Evolutionary conservation across 2,329 filamentous ascomycete genomes (phyloP).

Genomic region (Xylariaceae sp.): DNA sequence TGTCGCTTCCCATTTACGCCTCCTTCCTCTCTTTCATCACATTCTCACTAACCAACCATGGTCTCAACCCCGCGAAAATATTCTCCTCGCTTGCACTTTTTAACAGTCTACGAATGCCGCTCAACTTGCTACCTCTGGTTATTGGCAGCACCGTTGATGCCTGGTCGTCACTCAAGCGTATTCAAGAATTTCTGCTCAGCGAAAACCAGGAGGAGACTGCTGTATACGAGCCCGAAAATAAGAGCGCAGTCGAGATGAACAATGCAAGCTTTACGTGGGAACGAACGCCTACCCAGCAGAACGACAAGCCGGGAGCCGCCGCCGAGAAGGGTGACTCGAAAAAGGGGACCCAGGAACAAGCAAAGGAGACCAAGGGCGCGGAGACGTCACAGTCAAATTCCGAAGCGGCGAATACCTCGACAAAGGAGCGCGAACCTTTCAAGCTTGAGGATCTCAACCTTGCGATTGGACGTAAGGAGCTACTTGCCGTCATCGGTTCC

Average conservation of each 20-base stretch:
- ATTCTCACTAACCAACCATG: constrained; percentile 60
- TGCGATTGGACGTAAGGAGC: constrained; percentile 64
- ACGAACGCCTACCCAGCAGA: constrained; percentile 50
- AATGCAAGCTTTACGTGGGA: constrained; percentile 87
- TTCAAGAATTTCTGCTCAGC: constrained; percentile 79
- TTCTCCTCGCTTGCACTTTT: constrained; percentile 94
- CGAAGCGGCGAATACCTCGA: constrained; percentile 50
- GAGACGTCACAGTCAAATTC: constrained; percentile 40
- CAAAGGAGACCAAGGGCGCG: constrained; percentile 24
- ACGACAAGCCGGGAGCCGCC: constrained; percentile 43
- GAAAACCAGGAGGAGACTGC: constrained; percentile 78
- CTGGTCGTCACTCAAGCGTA: constrained; percentile 74
- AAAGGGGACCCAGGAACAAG: constrained; percentile 29
- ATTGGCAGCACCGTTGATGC: constrained; percentile 88
- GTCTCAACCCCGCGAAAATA: constrained; percentile 66
- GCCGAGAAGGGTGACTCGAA: constrained; percentile 45
- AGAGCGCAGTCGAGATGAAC: constrained; percentile 66
- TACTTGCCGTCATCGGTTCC: constrained; percentile 80
- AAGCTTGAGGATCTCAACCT: constrained; percentile 64
- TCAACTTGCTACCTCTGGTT: constrained; percentile 83
- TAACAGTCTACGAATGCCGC: constrained; percentile 81
- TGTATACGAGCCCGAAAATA: constrained; percentile 47
- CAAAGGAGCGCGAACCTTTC: constrained; percentile 62
- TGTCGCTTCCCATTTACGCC: constrained; percentile 87
- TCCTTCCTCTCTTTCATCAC: constrained; percentile 95